Base-by-base conservation (phyloP, 306 rosid genomes). In the Prunus armeniaca region DNA sequence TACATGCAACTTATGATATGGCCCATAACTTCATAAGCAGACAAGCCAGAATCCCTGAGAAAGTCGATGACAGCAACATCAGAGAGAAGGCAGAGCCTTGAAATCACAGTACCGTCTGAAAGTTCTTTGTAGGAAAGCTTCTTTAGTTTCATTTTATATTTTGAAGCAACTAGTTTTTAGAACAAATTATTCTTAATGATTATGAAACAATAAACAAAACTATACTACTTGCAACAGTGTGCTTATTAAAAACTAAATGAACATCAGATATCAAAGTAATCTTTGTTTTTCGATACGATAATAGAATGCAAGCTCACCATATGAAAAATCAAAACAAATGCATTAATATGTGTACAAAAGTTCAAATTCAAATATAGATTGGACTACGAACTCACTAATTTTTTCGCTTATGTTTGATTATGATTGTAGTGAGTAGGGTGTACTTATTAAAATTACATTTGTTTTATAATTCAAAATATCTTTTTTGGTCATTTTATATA, bases 1-100 rank as follows among this genome's bases (percentile, higher is more conserved):
- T 92, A 6, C 97, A 90, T 82, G 91, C 96, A 66, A 88, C 96
- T 56, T 92, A 88, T 79, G 97, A 92, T 67, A 78, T 76, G 88
- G 97, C 97, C 71, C 91, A 22, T 25, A 25, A 25, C 27, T 25
- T 3, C 30, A 85, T 76, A 89, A 80, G 71, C 79, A 75, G 71
- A 84, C 43, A 88, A 66, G 72, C 20, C 67, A 49, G 76, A 77
- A 69, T 22, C 69, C 9, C 70, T 65, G 71, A 62, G 71, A 62
- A 88, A 78, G 49, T 60, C 65, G n/a, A 49, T 4, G n/a, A 74
- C 25, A 71, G 8, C 74, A 85, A 83, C 50, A 75, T 63, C 70
- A 27, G 28, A 43, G 72, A 79, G 55, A 81, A 71, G 57, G 85
- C 67, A 71, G 86, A 61, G n/a, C 89, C 90, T 65, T 87, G 43